Evolutionary conservation across 2,329 filamentous ascomycete genomes (phyloP).

Genomic region (Trichoderma cornu-damae): DNA sequence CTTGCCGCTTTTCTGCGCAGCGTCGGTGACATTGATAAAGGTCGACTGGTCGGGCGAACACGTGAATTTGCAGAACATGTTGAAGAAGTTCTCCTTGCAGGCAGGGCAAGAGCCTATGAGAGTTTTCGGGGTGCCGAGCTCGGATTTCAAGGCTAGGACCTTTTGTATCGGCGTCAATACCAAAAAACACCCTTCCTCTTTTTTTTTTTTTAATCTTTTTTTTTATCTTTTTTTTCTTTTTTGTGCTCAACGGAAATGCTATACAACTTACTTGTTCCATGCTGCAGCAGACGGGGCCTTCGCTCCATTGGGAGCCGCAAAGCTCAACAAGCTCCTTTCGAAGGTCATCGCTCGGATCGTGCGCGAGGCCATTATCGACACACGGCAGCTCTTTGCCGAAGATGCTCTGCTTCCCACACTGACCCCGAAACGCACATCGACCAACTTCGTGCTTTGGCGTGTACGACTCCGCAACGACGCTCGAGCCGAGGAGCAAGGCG

Average conservation of each 20-base stretch:
- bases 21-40: slow-evolving; percentile 86
- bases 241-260: no score
- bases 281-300: slow-evolving; percentile 79
- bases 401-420: slow-evolving; percentile 85
- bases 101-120: slow-evolving; percentile 93
- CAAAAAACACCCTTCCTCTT: no score
- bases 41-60: slow-evolving; percentile 95
- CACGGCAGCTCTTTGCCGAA: slow-evolving; percentile 90
- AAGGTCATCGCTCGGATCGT: slow-evolving; percentile 64
- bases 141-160: slow-evolving; percentile 74
- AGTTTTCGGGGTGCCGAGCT: slow-evolving; percentile 78
- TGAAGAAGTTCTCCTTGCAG: slow-evolving; percentile 98
- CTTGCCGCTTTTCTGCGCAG: slow-evolving; percentile 55
- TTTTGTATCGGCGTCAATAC: slow-evolving; percentile 31
- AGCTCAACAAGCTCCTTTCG: slow-evolving; percentile 75
- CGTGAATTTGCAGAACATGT: slow-evolving; percentile 95
- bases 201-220: no score
- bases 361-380: slow-evolving; percentile 79
- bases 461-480: slow-evolving; percentile 28
- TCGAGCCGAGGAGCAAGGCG: slow-evolving; percentile 28
- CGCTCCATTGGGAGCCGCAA: slow-evolving; percentile 81
- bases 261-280: slow-evolving; percentile 60
- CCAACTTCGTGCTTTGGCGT: slow-evolving; percentile 75
- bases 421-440: slow-evolving; percentile 82
- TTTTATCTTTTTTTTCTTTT: no score